phyloP scores from a whole-genome alignment of 208 protist species.

The Acanthamoeba sp. region DNA sequence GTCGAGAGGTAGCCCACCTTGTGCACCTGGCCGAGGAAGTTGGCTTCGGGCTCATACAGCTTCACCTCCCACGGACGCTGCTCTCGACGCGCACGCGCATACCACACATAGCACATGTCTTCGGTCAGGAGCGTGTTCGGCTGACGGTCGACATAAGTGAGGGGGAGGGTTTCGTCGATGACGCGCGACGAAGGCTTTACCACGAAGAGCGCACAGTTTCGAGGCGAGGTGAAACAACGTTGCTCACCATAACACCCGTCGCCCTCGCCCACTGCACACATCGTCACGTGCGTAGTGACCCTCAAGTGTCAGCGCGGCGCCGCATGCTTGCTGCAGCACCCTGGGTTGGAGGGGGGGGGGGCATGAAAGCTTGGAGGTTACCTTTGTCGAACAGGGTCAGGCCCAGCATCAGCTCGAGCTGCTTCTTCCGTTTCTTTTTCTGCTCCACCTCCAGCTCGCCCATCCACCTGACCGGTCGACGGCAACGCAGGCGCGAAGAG shows the following conservation, averaged over 20 bases:
- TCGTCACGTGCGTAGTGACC: too few species aligned
- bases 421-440: slow-evolving; percentile 44
- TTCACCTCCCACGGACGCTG: slow-evolving; percentile 36
- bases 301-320: too few species aligned
- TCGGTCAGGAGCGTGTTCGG: too few species aligned
- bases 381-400: slow-evolving; percentile 48
- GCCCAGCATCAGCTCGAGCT: slow-evolving; percentile 43
- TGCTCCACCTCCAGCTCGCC: slow-evolving; percentile 53
- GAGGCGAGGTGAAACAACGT: neutral
- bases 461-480: slow-evolving; percentile 3
- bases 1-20: slow-evolving; percentile 58
- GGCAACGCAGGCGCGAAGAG: neutral
- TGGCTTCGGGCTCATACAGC: slow-evolving; percentile 34
- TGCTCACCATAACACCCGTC: slow-evolving; percentile 12
- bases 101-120: neutral
- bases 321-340: neutral
- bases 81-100: neutral
- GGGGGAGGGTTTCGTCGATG: too few species aligned
- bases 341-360: neutral
- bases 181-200: too few species aligned
- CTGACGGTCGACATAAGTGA: too few species aligned
- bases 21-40: slow-evolving; percentile 26
- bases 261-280: neutral
- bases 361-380: neutral
- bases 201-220: neutral